Evolutionary conservation across 164 flowering plant species (phyloP).

Genomic region (Santalum album): DNA sequence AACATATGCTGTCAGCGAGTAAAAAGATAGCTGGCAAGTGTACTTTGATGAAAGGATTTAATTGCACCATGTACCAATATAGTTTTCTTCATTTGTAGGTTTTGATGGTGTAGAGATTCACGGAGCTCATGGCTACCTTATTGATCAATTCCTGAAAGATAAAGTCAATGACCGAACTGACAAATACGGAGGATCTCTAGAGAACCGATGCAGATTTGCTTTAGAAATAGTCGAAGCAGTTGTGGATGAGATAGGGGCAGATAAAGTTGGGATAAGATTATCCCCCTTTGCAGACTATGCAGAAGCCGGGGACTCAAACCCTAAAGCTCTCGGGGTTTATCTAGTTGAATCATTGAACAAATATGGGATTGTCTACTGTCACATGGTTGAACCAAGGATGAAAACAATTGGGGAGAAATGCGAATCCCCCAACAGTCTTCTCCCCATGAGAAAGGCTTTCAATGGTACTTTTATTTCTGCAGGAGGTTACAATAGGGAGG

Average conservation of each 20-base stretch:
- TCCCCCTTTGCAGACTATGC: not conserved
- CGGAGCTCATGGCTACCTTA: constrained; percentile 1
- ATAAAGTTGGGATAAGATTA: not conserved
- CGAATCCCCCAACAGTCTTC: not conserved
- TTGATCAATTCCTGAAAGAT: constrained; percentile 3
- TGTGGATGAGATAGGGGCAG: constrained; percentile 3
- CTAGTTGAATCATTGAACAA: not conserved
- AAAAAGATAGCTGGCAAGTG: too few species aligned
- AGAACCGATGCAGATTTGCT: not conserved
- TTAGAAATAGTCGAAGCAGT: constrained; percentile 1
- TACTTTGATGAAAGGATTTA: too few species aligned
- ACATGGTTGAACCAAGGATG: constrained; percentile 1
- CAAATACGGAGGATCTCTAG: constrained; percentile 1
- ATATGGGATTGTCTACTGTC: not conserved
- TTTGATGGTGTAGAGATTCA: constrained; percentile 1
- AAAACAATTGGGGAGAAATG: not conserved
- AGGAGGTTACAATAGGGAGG: not conserved
- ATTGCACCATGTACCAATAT: too few species aligned
- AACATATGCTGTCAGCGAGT: too few species aligned
- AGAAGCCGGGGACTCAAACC: constrained; percentile 2
- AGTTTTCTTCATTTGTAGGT: not conserved
- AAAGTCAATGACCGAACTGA: not conserved
- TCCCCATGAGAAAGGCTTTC: constrained; percentile 1
- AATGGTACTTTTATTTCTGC: constrained; percentile 2
- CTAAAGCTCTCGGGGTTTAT: not conserved